Percentiles rank a stretch among this genome's conserved stretches.
These are phyloP conservation scores for Dioscorea cayenensis DNA, from an alignment of 116 monocot species.

Conservation along the genomic window DNA sequence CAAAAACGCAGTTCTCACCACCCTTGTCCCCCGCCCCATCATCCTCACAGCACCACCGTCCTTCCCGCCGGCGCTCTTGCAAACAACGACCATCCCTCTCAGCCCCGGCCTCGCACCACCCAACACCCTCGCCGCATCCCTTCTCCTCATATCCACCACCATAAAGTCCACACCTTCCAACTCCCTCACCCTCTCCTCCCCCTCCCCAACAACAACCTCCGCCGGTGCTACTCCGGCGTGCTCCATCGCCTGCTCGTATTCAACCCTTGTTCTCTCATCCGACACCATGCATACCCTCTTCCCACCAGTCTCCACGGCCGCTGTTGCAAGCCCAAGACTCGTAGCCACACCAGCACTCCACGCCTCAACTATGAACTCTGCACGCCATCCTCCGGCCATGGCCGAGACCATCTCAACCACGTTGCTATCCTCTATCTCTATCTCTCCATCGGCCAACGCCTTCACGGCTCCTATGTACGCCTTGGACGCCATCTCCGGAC, in stretches of 20 bases:
- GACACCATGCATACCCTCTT: slow-evolving; percentile 19
- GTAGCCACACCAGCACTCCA: slow-evolving; percentile 9
- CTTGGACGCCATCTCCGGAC: slow-evolving; percentile 49
- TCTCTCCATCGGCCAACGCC: slow-evolving; percentile 2
- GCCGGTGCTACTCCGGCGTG: background rate
- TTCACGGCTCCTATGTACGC: slow-evolving; percentile 47
- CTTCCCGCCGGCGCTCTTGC: slow-evolving; percentile 4
- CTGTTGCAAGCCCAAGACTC: slow-evolving; percentile 16
- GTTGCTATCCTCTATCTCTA: no score
- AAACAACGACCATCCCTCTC: slow-evolving; percentile 65
- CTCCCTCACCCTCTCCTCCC: slow-evolving; percentile 10
- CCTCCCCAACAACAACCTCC: slow-evolving; percentile 10
- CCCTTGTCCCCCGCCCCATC: slow-evolving; percentile 24
- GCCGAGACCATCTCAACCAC: no score
- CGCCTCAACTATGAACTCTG: slow-evolving; percentile 33
- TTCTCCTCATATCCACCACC: slow-evolving; percentile 45
- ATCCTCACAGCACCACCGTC: background rate
- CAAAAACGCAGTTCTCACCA: slow-evolving; percentile 45
- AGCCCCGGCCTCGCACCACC: slow-evolving; percentile 35
- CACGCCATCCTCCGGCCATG: slow-evolving; percentile 58
- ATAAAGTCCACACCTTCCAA: slow-evolving; percentile 50
- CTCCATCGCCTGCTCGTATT: no score
- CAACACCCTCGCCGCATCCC: slow-evolving; percentile 28
- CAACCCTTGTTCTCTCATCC: slow-evolving; percentile 8
- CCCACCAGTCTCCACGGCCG: slow-evolving; percentile 23